Evolutionary conservation across 495 filamentous ascomycete genomes (phyloP), one percentile per base, ranked within the genome.

Genomic region (Daldinia childiae): DNA sequence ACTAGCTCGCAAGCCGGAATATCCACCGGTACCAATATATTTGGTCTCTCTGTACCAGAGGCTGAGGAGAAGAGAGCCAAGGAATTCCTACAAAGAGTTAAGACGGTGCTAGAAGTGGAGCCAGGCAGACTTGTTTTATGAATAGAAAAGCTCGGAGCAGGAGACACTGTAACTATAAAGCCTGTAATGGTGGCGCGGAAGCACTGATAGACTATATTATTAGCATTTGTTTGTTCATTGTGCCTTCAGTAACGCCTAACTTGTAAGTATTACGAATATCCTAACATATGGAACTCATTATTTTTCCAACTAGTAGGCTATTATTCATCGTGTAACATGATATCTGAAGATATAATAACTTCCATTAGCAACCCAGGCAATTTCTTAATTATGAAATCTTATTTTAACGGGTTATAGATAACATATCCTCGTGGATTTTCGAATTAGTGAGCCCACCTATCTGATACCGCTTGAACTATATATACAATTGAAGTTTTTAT

Each of bases 71-170:
- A 87, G 79, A 82, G 95, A 72, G 95, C 92, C 9, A 85, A 83
- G 76, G 83, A 89, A 2, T 99, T 97, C 82, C 78, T 99, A 61
- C 90, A 92, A 79, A 88, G 92, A 54, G 82, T 98, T 38, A 96
- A 97, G 87, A 81, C 82, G 19, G 85, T 93, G 24, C 80, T 99
- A 72, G 95, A 95, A 80, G 85, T 83, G 51, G 91, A 97, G 80
- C 94, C 95, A 15, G 94, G 90, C 17, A 84, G 90, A 58, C 80
- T 98, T 55, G 88, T 98, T 52, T 81, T 89, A 67, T 90, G 70
- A 83, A 68, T 29, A 34, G 27, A 57, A 48, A 41, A 41, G 19
- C 34, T 56, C 19, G 43, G 9, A 62, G 27, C 45, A 34, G 63
- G 17, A 52, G 29, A 61, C 39, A 27, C 21, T 77, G 75, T 75